A percentile compares a stretch with the other conserved stretches of the same genome.
These are phyloP conservation scores for Malus fusca DNA, from an alignment of 306 rosid genomes.

Conservation along the genomic window DNA sequence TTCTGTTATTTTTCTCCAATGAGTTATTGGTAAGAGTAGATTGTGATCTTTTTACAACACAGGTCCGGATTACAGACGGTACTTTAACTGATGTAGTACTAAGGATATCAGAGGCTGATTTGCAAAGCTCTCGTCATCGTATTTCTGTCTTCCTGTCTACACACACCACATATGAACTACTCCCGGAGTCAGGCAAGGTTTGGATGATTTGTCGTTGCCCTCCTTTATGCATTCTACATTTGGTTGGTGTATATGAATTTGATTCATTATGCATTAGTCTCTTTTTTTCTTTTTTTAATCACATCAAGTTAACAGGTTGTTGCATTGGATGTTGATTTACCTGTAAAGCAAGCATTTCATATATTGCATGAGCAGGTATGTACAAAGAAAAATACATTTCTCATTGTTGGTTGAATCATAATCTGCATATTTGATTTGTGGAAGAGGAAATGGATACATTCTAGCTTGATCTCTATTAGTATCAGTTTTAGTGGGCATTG, in stretches of 20 bases:
- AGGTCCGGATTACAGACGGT: slow-evolving; percentile 71
- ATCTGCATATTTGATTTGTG: background rate
- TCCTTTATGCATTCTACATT: slow-evolving; percentile 4
- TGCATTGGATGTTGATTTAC: slow-evolving; percentile 79
- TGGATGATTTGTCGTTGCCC: slow-evolving; percentile 39
- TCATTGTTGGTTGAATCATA: slow-evolving; percentile 1
- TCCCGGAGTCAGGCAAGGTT: slow-evolving; percentile 99
- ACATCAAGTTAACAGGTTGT: slow-evolving; percentile 57
- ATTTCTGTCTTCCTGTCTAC: slow-evolving; percentile 68
- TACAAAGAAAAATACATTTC: background rate
- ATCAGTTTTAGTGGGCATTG: background rate
- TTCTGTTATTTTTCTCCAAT: slow-evolving; percentile 16
- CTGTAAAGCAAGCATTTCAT: slow-evolving; percentile 97
- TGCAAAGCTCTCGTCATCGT: slow-evolving; percentile 75
- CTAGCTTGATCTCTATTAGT: background rate
- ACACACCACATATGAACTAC: slow-evolving; percentile 78
- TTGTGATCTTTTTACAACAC: slow-evolving; percentile 18
- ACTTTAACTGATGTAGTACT: slow-evolving; percentile 49
- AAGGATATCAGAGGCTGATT: slow-evolving; percentile 67
- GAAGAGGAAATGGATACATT: background rate
- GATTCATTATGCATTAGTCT: background rate
- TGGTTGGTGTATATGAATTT: slow-evolving; percentile 4
- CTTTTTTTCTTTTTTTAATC: slow-evolving; percentile 11
- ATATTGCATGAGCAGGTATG: slow-evolving; percentile 89
- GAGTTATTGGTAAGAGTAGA: background rate